A percentile compares a stretch with the other conserved stretches of the same genome.
These are phyloP conservation scores for Pichia nanzhaoensis DNA, from an alignment of 805 yeast genomes.

Conservation along the genomic window DNA sequence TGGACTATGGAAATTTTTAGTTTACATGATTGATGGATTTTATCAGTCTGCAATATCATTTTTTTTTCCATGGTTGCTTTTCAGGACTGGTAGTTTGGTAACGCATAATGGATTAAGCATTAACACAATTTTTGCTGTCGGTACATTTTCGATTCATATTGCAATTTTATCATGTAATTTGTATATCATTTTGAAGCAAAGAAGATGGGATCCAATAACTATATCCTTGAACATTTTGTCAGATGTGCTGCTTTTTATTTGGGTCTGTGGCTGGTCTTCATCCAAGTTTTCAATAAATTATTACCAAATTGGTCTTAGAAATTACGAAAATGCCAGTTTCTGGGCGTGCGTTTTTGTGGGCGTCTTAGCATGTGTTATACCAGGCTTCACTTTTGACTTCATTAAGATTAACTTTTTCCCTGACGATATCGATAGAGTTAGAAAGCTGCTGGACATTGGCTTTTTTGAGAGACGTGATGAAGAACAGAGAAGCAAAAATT, in stretches of 20 bases:
- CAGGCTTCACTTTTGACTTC: constrained; percentile 50
- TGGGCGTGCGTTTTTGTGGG: constrained; percentile 64
- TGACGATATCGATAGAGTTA: constrained; percentile 59
- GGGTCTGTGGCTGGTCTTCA: constrained; percentile 79
- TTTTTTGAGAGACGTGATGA: constrained; percentile 35
- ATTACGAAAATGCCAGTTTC: constrained; percentile 52
- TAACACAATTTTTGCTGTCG: constrained; percentile 68
- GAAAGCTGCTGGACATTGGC: constrained; percentile 54
- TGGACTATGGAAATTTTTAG: constrained; percentile 51
- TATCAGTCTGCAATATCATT: constrained; percentile 66
- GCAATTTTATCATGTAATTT: constrained; percentile 60
- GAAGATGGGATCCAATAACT: constrained; percentile 74
- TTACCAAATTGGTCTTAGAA: constrained; percentile 56
- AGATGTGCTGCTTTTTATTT: constrained; percentile 51
- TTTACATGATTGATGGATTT: constrained; percentile 62
- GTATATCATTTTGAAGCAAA: constrained; percentile 61
- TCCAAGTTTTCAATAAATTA: constrained; percentile 45
- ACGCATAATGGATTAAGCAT: constrained; percentile 42
- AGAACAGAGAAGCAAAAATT: constrained; percentile 13
- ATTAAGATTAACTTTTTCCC: constrained; percentile 50
- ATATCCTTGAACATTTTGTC: constrained; percentile 47
- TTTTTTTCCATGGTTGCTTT: constrained; percentile 59
- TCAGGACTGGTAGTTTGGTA: constrained; percentile 38
- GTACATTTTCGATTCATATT: constrained; percentile 53
- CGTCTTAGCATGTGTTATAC: constrained; percentile 47